A percentile compares a stretch with the other conserved stretches of the same genome.
Evolutionary conservation across 805 yeast genomes (phyloP).

Genomic region (Yamadazyma insecticola): DNA sequence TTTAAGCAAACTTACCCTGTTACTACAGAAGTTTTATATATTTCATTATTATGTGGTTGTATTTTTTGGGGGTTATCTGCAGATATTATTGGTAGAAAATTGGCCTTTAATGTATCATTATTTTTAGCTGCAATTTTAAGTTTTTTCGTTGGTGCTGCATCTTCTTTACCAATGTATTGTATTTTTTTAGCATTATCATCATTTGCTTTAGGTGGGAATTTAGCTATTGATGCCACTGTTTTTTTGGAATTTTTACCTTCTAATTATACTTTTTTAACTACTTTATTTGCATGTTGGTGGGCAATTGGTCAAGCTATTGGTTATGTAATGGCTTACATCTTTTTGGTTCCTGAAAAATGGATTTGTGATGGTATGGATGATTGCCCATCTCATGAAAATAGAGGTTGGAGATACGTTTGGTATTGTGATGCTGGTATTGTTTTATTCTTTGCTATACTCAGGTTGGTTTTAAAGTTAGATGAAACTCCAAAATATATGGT

Average conservation of each 20-base stretch:
- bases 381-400: conserved; percentile 44
- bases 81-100: conserved; percentile 50
- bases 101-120: conserved; percentile 39
- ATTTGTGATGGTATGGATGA: conserved; percentile 28
- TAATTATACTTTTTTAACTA: conserved; percentile 19
- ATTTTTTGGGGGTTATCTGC: conserved; percentile 53
- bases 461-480: conserved; percentile 32
- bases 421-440: conserved; percentile 49
- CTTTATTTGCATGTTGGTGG: conserved; percentile 51
- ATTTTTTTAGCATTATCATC: conserved; percentile 18
- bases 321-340: conserved; percentile 49
- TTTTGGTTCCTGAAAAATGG: conserved; percentile 38
- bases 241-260: conserved; percentile 24
- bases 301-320: conserved; percentile 57
- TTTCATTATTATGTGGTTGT: conserved; percentile 49
- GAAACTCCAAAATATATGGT: conserved; percentile 57
- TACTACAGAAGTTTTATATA: conserved; percentile 34
- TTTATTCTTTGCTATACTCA: conserved; percentile 23
- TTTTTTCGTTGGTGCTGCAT: conserved; percentile 22
- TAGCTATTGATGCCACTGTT: conserved; percentile 24
- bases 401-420: conserved; percentile 59
- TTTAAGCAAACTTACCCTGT: conserved; percentile 41
- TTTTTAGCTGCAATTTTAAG: conserved; percentile 18
- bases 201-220: conserved; percentile 24
- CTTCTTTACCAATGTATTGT: conserved; percentile 21